Conservation (phyloP, 441 rosid species). For the Euphorbia celastroides region DNA sequence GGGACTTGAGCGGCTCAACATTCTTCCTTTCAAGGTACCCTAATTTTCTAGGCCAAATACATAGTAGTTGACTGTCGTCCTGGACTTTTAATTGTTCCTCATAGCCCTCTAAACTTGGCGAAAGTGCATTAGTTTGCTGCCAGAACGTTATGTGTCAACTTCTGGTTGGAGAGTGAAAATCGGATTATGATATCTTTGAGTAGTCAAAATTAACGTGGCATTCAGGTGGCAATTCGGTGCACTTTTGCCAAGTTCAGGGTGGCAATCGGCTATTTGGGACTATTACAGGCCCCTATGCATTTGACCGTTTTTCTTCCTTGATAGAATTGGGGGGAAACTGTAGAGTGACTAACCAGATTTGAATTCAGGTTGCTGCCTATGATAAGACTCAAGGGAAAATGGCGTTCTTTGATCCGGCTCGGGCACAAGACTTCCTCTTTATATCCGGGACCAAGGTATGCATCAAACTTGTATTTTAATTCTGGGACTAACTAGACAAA, state of each 20-base stretch:
- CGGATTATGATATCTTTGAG: too few species aligned
- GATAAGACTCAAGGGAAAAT: slow-evolving; percentile 89
- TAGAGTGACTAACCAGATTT: slow-evolving; percentile 3
- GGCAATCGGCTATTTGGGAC: too few species aligned
- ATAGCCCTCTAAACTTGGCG: too few species aligned
- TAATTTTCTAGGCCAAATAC: too few species aligned
- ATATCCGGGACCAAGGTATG: slow-evolving; percentile 91
- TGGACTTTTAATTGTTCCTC: too few species aligned
- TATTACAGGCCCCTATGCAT: neutral
- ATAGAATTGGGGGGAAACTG: neutral
- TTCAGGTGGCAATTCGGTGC: too few species aligned
- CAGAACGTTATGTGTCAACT: too few species aligned
- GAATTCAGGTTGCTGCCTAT: slow-evolving; percentile 85
- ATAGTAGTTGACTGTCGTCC: too few species aligned
- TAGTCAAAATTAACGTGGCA: too few species aligned
- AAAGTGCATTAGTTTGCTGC: too few species aligned
- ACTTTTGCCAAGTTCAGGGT: too few species aligned
- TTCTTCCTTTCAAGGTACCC: slow-evolving; percentile 87
- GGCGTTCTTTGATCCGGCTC: slow-evolving; percentile 93
- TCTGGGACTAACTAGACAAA: neutral
- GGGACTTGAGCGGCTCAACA: slow-evolving; percentile 86
- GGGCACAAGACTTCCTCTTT: slow-evolving; percentile 84
- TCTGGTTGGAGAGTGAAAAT: too few species aligned
- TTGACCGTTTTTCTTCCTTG: neutral
- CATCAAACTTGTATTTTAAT: neutral